Evolutionary conservation across 805 yeast genomes (phyloP).

Genomic region (Metschnikowia continentalis): DNA sequence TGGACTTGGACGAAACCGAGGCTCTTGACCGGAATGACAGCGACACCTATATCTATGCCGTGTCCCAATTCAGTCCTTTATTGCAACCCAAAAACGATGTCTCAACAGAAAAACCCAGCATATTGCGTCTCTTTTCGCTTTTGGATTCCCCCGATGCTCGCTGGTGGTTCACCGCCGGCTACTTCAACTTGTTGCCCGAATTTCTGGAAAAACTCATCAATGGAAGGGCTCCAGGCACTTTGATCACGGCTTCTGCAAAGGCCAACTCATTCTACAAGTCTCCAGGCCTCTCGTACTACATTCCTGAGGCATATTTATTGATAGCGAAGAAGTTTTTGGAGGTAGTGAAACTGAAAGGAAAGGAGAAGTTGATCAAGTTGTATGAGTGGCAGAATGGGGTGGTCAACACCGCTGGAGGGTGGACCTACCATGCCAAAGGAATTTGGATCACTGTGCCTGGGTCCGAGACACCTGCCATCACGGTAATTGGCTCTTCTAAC

Average conservation of each 20-base stretch:
- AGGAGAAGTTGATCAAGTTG: constrained; percentile 47
- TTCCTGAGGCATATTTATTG: constrained; percentile 84
- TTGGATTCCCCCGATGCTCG: constrained; percentile 50
- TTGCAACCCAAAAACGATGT: constrained; percentile 49
- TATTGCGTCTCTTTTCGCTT: constrained; percentile 56
- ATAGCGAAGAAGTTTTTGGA: constrained; percentile 66
- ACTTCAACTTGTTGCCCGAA: constrained; percentile 84
- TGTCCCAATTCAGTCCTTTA: constrained; percentile 87
- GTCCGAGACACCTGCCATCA: constrained; percentile 59
- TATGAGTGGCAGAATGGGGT: constrained; percentile 86
- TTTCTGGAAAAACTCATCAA: constrained; percentile 55
- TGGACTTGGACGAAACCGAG: constrained; percentile 28
- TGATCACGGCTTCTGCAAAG: constrained; percentile 87
- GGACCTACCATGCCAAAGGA: constrained; percentile 99
- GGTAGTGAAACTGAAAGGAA: constrained; percentile 41
- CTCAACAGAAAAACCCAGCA: constrained; percentile 79
- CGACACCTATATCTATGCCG: constrained; percentile 77
- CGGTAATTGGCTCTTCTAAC: constrained; percentile 89
- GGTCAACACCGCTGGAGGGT: constrained; percentile 77
- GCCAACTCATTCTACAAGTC: constrained; percentile 90
- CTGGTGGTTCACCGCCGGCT: constrained; percentile 95
- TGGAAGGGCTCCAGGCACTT: constrained; percentile 57
- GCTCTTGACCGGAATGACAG: constrained; percentile 27
- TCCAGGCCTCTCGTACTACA: constrained; percentile 69
- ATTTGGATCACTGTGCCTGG: constrained; percentile 71